Conservation (phyloP, 2,329 filamentous ascomycete species). For the Xylariomycetidae sp. region DNA sequence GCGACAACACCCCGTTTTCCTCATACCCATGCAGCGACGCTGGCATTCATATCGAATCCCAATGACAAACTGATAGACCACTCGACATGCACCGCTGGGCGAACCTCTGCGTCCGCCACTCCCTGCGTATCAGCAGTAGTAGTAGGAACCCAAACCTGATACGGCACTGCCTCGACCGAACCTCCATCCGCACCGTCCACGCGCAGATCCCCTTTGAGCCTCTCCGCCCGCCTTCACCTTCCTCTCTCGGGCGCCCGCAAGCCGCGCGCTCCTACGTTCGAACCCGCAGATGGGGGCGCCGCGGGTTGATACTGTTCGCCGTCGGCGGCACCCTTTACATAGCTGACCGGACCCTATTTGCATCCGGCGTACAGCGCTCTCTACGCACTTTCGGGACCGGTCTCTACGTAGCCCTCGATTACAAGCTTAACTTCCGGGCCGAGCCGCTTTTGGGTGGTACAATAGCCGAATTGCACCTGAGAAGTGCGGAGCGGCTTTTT, state of each 20-base stretch:
- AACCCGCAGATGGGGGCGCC: conserved; percentile 71
- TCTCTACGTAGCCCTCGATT: conserved; percentile 79
- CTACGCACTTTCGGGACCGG: conserved; percentile 77
- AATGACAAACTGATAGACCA: no score
- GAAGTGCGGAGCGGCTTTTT: conserved; percentile 80
- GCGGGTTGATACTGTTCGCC: conserved; percentile 59
- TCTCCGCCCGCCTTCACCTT: conserved; percentile 72
- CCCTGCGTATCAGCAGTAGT: no score
- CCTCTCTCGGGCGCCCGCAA: conserved; percentile 68
- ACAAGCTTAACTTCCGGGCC: conserved; percentile 92
- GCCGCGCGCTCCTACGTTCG: conserved; percentile 67
- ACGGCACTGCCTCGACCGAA: conserved; percentile 4
- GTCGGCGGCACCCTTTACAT: conserved; percentile 60
- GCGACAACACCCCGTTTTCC: no score
- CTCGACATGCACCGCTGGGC: no score
- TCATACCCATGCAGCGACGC: no score
- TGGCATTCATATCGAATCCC: no score
- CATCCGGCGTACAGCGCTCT: conserved; percentile 72
- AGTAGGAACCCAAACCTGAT: not conserved
- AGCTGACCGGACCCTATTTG: conserved; percentile 71
- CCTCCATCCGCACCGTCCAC: conserved; percentile 19
- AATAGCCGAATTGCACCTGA: conserved; percentile 72
- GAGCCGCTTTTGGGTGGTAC: conserved; percentile 69
- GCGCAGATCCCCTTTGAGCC: conserved; percentile 50
- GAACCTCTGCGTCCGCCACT: no score